These are phyloP conservation scores for Lentinus polychrous DNA, from an alignment of 1,284 basidiomycete genomes.

Conservation along the genomic window DNA sequence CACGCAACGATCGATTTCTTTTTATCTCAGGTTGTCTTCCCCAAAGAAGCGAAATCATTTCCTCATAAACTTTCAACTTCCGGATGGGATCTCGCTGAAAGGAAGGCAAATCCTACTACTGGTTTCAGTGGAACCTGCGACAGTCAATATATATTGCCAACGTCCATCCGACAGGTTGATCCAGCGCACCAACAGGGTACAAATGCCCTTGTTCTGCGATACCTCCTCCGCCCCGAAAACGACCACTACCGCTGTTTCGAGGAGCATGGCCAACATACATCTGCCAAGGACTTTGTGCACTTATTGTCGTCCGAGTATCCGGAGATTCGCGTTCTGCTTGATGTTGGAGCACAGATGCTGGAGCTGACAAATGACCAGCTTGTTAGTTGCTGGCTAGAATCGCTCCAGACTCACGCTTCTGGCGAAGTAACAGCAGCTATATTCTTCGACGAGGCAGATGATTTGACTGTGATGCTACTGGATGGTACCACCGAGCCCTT, in stretches of 20 bases:
- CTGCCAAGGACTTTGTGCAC: neutral
- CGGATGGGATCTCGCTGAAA: constrained; percentile 46
- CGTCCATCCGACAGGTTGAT: constrained; percentile 38
- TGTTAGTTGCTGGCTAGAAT: constrained; percentile 36
- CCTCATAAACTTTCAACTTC: constrained; percentile 39
- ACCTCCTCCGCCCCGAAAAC: constrained; percentile 42
- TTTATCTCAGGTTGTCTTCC: constrained; percentile 40
- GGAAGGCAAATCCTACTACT: constrained; percentile 30
- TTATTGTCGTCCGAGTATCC: constrained; percentile 28
- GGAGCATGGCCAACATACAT: constrained; percentile 27
- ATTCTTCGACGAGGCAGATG: neutral
- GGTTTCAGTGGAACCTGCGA: constrained; percentile 58
- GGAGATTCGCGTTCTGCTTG: constrained; percentile 39
- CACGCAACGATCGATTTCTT: constrained; percentile 42
- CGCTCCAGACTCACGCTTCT: constrained; percentile 15
- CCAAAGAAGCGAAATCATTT: constrained; percentile 43
- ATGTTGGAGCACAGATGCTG: constrained; percentile 53
- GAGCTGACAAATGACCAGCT: constrained; percentile 39
- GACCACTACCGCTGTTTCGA: constrained; percentile 26
- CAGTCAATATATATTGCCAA: constrained; percentile 40
- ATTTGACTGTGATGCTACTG: constrained; percentile 1
- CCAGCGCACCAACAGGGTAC: constrained; percentile 36
- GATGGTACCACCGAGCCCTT: constrained; percentile 34
- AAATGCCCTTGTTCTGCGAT: constrained; percentile 41
- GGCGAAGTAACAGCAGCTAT: neutral